phyloP scores from a whole-genome alignment of 1,284 basidiomycete species.

The Ceratobasidium papillatum region DNA sequence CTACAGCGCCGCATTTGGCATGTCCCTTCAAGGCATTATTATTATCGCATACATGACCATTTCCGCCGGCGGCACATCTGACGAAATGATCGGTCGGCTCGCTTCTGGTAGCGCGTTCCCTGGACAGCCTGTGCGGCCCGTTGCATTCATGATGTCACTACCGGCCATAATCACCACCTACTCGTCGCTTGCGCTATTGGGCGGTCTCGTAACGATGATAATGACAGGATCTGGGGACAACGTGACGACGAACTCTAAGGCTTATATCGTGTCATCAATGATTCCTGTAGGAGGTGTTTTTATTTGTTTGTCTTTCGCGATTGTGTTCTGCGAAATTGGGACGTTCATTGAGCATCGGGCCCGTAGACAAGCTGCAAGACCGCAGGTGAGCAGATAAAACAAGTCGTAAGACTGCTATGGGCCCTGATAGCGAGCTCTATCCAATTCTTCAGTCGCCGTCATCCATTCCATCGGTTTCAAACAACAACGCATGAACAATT shows the following conservation, averaged over 20 bases:
- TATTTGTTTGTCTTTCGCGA: not conserved
- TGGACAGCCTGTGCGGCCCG: not conserved
- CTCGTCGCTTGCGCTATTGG: not conserved
- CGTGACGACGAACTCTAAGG: not conserved
- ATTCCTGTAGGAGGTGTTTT: not conserved
- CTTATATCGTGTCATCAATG: not conserved
- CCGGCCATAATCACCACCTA: conserved; percentile 15
- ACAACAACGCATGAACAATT: too few relatives aligned
- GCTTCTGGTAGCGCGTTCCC: too few relatives aligned
- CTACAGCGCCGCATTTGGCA: conserved; percentile 26
- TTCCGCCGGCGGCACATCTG: conserved; percentile 15
- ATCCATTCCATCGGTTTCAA: too few relatives aligned
- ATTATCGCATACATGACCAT: conserved; percentile 30
- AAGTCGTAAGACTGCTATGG: too few relatives aligned
- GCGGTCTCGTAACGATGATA: not conserved
- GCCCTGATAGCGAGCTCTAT: too few relatives aligned
- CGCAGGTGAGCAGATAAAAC: too few relatives aligned
- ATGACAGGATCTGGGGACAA: not conserved
- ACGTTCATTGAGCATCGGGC: not conserved
- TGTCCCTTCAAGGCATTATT: conserved; percentile 17
- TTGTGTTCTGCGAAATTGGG: conserved; percentile 12
- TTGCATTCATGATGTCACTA: conserved; percentile 5
- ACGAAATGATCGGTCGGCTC: conserved; percentile 19
- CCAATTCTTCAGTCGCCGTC: too few relatives aligned
- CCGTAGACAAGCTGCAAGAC: too few relatives aligned